These are phyloP conservation scores for Chalciporus pseudorubinellus DNA, from an alignment of 768 basidiomycete species.

Conservation along the genomic window DNA sequence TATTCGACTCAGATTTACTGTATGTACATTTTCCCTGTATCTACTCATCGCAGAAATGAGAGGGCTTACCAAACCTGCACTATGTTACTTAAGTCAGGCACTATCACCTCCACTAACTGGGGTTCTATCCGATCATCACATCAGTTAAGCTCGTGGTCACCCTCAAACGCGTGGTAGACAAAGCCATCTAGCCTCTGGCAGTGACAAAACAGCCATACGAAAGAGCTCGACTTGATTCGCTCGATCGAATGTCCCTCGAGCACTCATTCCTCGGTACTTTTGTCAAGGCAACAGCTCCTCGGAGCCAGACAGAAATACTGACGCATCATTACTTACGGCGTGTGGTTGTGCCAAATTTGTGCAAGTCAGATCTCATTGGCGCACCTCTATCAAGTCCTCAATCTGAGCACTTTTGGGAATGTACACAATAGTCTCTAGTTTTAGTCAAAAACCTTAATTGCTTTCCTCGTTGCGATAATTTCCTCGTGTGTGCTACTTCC, in stretches of 20 bases:
- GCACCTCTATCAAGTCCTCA: constrained; percentile 6
- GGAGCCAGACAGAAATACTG: background rate
- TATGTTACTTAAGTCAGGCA: background rate
- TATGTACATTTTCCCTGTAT: background rate
- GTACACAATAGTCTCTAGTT: constrained; percentile 20
- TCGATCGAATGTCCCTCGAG: background rate
- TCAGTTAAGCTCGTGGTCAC: background rate
- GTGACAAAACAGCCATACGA: background rate
- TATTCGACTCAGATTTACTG: background rate
- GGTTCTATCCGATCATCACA: background rate
- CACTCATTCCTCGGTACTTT: background rate
- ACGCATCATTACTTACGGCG: constrained; percentile 4
- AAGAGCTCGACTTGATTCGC: background rate
- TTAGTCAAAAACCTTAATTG: constrained; percentile 31
- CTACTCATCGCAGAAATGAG: background rate
- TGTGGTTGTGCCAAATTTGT: constrained; percentile 4
- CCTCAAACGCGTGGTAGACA: background rate
- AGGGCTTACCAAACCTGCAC: background rate
- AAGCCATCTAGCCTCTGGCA: background rate
- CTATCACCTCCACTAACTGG: background rate
- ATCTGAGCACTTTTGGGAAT: constrained; percentile 19
- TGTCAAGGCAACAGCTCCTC: background rate
- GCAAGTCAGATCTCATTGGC: constrained; percentile 20
- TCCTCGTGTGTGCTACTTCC: constrained; percentile 19
- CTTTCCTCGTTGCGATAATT: constrained; percentile 18